Base-by-base conservation (phyloP, 176 grass and related monocot species). In the Hordeum vulgare region DNA sequence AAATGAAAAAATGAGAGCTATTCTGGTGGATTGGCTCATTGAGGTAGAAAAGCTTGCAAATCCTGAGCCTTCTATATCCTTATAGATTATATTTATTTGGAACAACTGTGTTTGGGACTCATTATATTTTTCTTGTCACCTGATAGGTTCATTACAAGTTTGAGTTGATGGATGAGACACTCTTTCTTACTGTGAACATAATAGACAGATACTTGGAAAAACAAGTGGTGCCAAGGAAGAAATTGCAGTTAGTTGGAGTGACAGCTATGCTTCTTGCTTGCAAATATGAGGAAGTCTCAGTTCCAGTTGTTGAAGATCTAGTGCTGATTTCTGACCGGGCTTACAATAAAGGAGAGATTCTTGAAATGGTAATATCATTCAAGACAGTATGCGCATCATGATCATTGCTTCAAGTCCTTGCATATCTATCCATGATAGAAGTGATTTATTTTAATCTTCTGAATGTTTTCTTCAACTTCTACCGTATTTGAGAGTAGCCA, bases 261-360 rank as follows among this genome's bases (percentile, higher is more conserved):
- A 99, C 93, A 71, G 91, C 97, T 83, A 59, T 99, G 93, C 85
- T 99, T 83, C 87, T 99, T 89, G 97, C 97, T 62, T 94, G 87
- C 44, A 99, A 99, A 80, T 99, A 94, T 18, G 96, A 99, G 75
- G 91, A 99, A 82, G 91, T 96, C 4, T 83, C 93, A n/a, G 93
- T 99, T 45, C 96, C 93, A 13, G 81, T 96, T 58, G 97, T 99
- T 34, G 89, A 94, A 70, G 97, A 99, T 85, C 86, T 94, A 53
- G 80, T 96, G 21, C 58, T 89, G 21, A 96, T 99, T 76, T 92
- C 89, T 71, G 93, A 96, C 37, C 83, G 85, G 26, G 89, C 89
- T 66, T 99, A 96, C 49, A 90, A 64, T 13, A 95, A 89, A 47
- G 76, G 85, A 64, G 77, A 94, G 80, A 81, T 99, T 82, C 89